These are phyloP conservation scores for Sphaerulina vaccinii DNA, from an alignment of 2,329 filamentous ascomycete genomes.

Conservation along the genomic window DNA sequence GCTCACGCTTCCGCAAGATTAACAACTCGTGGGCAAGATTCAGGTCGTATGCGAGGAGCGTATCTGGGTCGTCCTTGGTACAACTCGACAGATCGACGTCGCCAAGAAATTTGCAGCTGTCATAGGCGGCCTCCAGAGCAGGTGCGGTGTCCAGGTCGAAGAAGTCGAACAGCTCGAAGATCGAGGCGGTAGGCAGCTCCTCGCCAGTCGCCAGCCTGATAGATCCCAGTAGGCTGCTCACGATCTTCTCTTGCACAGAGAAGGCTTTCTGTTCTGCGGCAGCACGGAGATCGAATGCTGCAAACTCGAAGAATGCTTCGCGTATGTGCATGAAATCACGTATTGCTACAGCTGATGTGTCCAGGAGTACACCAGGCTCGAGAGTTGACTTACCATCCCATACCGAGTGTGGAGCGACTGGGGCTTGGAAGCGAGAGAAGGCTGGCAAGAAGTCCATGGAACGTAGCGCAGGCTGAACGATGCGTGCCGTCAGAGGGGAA, in stretches of 20 bases:
- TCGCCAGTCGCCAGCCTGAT: slow-evolving; percentile 66
- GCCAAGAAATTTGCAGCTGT: slow-evolving; percentile 56
- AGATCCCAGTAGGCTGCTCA: slow-evolving; percentile 72
- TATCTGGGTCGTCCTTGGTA: slow-evolving; percentile 59
- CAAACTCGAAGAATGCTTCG: slow-evolving; percentile 78
- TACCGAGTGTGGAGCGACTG: slow-evolving; percentile 65
- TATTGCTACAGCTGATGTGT: slow-evolving; percentile 66
- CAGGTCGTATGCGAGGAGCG: slow-evolving; percentile 63
- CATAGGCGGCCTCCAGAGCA: slow-evolving; percentile 46
- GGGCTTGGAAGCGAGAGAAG: slow-evolving; percentile 67
- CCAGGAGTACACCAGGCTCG: slow-evolving; percentile 66
- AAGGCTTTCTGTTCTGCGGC: slow-evolving; percentile 44
- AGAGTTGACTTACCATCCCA: slow-evolving; percentile 70
- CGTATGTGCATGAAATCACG: slow-evolving; percentile 76
- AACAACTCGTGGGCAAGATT: slow-evolving; percentile 72
- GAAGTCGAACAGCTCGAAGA: slow-evolving; percentile 95
- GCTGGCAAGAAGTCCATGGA: slow-evolving; percentile 76
- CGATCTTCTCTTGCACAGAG: slow-evolving; percentile 55
- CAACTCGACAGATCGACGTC: slow-evolving; percentile 69
- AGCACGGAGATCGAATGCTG: slow-evolving; percentile 78
- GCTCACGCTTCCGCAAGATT: slow-evolving; percentile 64
- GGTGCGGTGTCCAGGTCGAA: slow-evolving; percentile 62
- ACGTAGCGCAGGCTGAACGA: slow-evolving; percentile 77
- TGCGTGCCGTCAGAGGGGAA: slow-evolving; percentile 71
- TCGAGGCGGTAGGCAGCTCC: slow-evolving; percentile 65